Evolutionary conservation across 2,329 filamentous ascomycete genomes (phyloP), one percentile per base, ranked within the genome.

Genomic region (Fusarium sp.): DNA sequence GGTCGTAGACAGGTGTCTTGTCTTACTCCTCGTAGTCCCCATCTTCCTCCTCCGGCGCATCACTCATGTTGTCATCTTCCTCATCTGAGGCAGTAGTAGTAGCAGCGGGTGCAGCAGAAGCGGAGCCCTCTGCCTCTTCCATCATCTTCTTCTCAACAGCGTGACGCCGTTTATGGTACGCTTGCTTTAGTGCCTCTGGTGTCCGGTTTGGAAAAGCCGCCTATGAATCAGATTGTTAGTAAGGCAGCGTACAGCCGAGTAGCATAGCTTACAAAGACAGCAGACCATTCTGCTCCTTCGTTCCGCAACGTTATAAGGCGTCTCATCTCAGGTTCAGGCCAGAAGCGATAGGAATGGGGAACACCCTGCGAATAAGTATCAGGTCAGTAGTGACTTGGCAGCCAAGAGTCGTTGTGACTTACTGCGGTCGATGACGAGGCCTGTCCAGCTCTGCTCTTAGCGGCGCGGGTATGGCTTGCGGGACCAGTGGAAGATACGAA

Each of bases 121-220:
- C 22, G 2, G 5, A 40, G 2, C 11, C 19, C 1, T 19, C 11
- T n/a, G 41, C 36, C 24, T 60, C 55, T 1, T n/a, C 29, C n/a
- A 38, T 5, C 48, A 60, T 60, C 22, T 47, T 26, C 0, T 10
- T 9, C 24, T 60, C 57, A 4, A 46, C 12, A 5, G 41, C 15
- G 7, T 60, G 34, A 2, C 57, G 32, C 3, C 57, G 55, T 15
- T 60, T 60, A 7, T 53, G 55, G 6, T 60, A 60, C 13, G 55
- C 29, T 22, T 60, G 55, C 11, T 46, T 60, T 5, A 54, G 19
- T 2, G 55, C 47, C 7, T 54, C 41, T 3, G 31, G 28, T 13
- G 57, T 60, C 1, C 57, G 36, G 3, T 42, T 7, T 9, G 55
- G 42, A 3, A 60, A 60, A 5, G 31, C 10, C 9, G 13, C 38